Percentiles rank a stretch among this genome's conserved stretches.
These are phyloP conservation scores for Saturnispora hagleri DNA, from an alignment of 805 yeast species.

Conservation along the genomic window DNA sequence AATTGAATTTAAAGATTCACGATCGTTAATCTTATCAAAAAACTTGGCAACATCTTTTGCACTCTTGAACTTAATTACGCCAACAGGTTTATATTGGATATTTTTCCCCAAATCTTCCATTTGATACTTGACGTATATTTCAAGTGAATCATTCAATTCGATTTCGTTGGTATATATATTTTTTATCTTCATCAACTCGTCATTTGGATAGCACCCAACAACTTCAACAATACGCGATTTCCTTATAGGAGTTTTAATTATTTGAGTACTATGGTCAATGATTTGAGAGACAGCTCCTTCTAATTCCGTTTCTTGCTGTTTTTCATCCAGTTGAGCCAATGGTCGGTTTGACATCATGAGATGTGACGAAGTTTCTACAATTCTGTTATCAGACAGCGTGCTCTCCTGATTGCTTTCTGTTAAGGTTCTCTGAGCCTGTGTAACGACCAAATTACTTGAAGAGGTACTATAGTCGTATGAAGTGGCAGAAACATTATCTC, in stretches of 20 bases:
- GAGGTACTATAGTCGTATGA: background rate
- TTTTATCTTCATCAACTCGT: conserved; percentile 2
- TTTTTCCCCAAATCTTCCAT: background rate
- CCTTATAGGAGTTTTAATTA: background rate
- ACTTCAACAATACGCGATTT: conserved; percentile 1
- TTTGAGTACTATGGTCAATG: conserved; percentile 4
- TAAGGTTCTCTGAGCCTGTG: background rate
- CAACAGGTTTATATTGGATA: background rate
- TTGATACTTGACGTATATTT: conserved; percentile 8
- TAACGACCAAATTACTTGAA: background rate
- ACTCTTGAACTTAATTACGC: conserved; percentile 1
- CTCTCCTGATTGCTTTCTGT: background rate
- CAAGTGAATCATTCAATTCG: conserved; percentile 9
- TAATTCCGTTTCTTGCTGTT: background rate
- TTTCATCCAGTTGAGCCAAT: background rate
- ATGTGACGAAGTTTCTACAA: background rate
- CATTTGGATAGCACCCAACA: conserved; percentile 10
- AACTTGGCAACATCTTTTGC: background rate
- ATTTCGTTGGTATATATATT: conserved; percentile 3
- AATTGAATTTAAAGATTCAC: background rate
- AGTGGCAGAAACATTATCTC: background rate
- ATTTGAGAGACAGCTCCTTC: background rate
- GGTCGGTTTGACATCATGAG: background rate
- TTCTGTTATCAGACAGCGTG: background rate
- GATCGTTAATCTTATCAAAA: background rate